phyloP scores from a whole-genome alignment of 805 yeast genomes.

The Metschnikowia lunata region DNA sequence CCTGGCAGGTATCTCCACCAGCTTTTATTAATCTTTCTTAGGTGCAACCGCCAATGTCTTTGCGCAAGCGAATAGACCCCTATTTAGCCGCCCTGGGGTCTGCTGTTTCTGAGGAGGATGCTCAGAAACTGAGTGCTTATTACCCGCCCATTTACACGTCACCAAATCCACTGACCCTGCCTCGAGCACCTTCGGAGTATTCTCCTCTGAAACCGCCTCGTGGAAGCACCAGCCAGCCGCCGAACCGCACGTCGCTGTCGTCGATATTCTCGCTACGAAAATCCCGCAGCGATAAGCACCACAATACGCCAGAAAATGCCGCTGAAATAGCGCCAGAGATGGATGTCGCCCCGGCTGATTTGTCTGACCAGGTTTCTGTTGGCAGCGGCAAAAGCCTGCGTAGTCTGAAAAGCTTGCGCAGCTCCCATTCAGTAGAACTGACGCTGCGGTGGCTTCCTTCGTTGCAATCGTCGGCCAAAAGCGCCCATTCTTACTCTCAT shows the following conservation, averaged over 20 bases:
- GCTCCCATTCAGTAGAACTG: not conserved
- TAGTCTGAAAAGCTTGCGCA: slow-evolving; percentile 1
- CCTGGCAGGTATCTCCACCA: too few species aligned
- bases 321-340: too few species aligned
- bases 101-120: slow-evolving; percentile 2
- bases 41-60: slow-evolving; percentile 10
- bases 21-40: too few species aligned
- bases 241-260: slow-evolving; percentile 28
- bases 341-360: slow-evolving; percentile 14
- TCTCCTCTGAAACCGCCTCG: too few species aligned
- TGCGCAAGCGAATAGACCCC: slow-evolving; percentile 21
- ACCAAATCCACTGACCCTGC: not conserved
- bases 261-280: slow-evolving; percentile 37
- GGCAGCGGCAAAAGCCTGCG: slow-evolving; percentile 6
- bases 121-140: slow-evolving; percentile 9
- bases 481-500: slow-evolving; percentile 15
- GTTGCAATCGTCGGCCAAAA: slow-evolving; percentile 4
- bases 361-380: slow-evolving; percentile 32
- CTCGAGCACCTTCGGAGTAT: not conserved
- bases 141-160: slow-evolving; percentile 11
- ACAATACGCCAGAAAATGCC: not conserved
- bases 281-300: slow-evolving; percentile 5
- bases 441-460: not conserved
- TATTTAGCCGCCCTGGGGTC: slow-evolving; percentile 14
- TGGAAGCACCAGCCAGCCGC: not conserved